Evolutionary conservation across 108 stramenopile genomes (phyloP).

Genomic region (Cyclotella atomus): DNA sequence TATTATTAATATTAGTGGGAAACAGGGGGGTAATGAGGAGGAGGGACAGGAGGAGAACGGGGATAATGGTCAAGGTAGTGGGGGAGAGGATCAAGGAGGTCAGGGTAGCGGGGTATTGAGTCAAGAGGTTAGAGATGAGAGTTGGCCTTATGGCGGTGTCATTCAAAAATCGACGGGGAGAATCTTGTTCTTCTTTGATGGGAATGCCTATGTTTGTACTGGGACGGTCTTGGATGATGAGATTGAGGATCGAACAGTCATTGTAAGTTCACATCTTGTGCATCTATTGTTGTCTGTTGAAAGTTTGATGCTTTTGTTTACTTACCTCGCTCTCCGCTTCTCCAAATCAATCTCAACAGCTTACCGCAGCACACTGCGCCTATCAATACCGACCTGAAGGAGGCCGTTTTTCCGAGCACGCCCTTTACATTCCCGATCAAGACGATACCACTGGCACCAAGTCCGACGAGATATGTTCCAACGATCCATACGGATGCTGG

Average conservation of each 20-base stretch:
- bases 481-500: slow-evolving; percentile 50
- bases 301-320: neutral
- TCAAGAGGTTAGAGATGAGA: slow-evolving; percentile 24
- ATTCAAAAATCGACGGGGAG: slow-evolving; percentile 39
- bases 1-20: slow-evolving; percentile 17
- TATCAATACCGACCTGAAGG: slow-evolving; percentile 30
- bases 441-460: slow-evolving; percentile 32
- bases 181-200: slow-evolving; percentile 45
- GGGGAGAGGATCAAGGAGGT: neutral
- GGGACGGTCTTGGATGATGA: slow-evolving; percentile 41
- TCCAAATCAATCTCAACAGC: slow-evolving; percentile 6
- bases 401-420: slow-evolving; percentile 41
- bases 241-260: slow-evolving; percentile 29
- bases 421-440: slow-evolving; percentile 49
- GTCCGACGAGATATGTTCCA: slow-evolving; percentile 31
- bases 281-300: too few relatives aligned
- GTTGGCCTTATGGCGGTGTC: slow-evolving; percentile 38
- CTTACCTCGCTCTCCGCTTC: too few relatives aligned
- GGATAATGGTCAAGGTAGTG: too few relatives aligned
- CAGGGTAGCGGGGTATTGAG: neutral
- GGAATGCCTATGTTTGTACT: slow-evolving; percentile 41
- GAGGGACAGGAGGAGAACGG: neutral
- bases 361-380: slow-evolving; percentile 52
- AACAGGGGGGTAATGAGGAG: neutral
- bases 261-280: slow-evolving; percentile 6